Evolutionary conservation across 371 early-diverging fungal species (phyloP), one percentile per base, ranked within the genome.

Genomic region (Rhizopus arrhizus): DNA sequence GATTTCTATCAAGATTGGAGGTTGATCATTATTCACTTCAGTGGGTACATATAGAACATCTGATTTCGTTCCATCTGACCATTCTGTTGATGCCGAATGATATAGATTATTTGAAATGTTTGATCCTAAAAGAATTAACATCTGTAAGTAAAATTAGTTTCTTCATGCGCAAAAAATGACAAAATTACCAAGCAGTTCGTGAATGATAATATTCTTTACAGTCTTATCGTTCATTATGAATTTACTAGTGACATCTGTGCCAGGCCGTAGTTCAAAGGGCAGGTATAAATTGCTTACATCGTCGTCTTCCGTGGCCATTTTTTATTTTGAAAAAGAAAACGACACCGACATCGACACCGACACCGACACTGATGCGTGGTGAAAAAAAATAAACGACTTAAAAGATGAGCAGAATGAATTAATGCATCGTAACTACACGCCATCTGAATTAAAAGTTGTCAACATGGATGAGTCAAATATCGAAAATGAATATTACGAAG

Each of bases 101-200:
- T 58, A 58, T 49, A 36, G 16, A n/a, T 49, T 29, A 38, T 35
- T 16, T 53, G 53, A 16, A 56, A 56, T 56, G 47, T 56, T 56
- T 35, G 47, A 34, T 16, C 56, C 36, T 56, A 46, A 33, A 56
- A 54, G 29, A 54, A 54, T 28, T 54, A 54, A 54, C 42, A 54
- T 29, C 42, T 42, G 54, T 54, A 54, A 54, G 43, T 54, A 54
- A 29, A 54, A 54, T 28, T 54, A 54, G 29, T 41, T 54, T 42
- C 22, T 54, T 54, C 40, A 54, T 42, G 29, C 42, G 43, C 54
- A 53, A 53, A 53, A 42, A 54, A 42, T 54, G 29, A 54, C 54
- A 54, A 54, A 54, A 42, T 54, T 54, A 54, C 54, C 42, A 54
- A 54, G 54, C 43, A 54, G 43, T 54, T 54, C 54, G 13, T 54